Evolutionary conservation across 768 basidiomycete genomes (phyloP), one percentile per base, ranked within the genome.

Genomic region (Glaciozyma antarctica): DNA sequence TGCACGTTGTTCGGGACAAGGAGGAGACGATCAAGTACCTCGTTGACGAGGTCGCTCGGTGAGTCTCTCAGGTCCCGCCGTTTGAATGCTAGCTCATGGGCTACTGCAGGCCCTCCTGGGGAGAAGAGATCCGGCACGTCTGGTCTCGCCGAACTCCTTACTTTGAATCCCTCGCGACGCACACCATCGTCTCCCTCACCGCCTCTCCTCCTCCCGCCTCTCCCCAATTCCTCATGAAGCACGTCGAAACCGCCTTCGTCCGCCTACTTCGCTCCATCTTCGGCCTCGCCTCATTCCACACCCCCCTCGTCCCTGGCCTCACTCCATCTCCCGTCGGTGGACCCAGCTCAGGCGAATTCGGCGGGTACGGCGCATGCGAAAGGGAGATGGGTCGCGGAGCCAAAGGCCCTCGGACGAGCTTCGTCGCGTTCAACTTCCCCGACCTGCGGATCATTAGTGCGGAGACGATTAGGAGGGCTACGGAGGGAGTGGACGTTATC

Each of bases 401-500:
- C 5, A 69, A 69, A 30, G 68, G 68, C 1, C 30, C 59, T 24
- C 19, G 68, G 44, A 73, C 67, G 45, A 64, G 59, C 49, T 66
- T 64, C 26, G 66, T 73, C 41, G 63, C 67, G 38, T 60, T 71
- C 60, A 64, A 69, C 51, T 65, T 62, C 26, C 68, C 62, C 32
- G 62, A 65, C 51, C 32, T 66, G 21, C 54, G 65, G 22, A 58
- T 55, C 59, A 53, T 71, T 13, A 34, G 45, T n/a, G 64, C 38
- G 6, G 68, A 62, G 16, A 65, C 65, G 32, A 62, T 67, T 82
- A 82, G 0, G 21, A 59, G 55, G 5, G 70, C 66, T 12, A 62
- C 67, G 7, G 80, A 82, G 12, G 94, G 94, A 5, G 88, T 85
- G 3, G 92, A 97, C 73, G 91, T 91, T 0, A 78, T 97, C 59